Base-by-base conservation (phyloP, 192 early-diverging fungal genomes). In the Paraglomus brasilianum region DNA sequence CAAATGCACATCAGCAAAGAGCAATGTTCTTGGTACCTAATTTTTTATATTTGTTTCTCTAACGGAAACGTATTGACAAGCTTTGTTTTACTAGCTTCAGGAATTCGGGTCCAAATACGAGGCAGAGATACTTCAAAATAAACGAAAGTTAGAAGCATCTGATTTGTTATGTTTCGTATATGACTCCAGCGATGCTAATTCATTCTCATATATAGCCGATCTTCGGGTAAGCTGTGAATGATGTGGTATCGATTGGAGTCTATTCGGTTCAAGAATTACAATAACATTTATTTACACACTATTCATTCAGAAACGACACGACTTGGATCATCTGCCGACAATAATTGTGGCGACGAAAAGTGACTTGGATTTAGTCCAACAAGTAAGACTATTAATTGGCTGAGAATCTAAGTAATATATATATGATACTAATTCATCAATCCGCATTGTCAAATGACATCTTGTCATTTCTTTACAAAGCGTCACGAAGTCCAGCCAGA, bases 271-370 rank as follows among this genome's bases (percentile, higher is more conserved):
- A n/a, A n/a, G n/a, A n/a, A n/a, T n/a, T n/a, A n/a, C n/a, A n/a
- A n/a, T n/a, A n/a, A n/a, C 21, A 39, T 36, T 36, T 75, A 38
- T 40, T 36, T 11, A 42, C 5, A 24, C 6, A 17, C 21, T 51
- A 11, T 44, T 22, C 64, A 3, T 67, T 53, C 73, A 90, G 90
- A 88, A 86, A 74, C 88, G 90, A 62, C 95, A 90, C 73, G 84
- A 93, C 52, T 73, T 97, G 30, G 92, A 93, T 50, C 80, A 88
- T 72, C 72, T 95, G 49, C 96, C 97, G 1, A 83, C 85, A 36
- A 88, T 98, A 3, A 94, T 96, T 82, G 92, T 99, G 43, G 94
- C 96, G 1, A 95, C 95, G 42, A 96, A 98, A 67, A 91, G 93
- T 69, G 97, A 99, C 61, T 79, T 88, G 36, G 95, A 98, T 74